Evolutionary conservation across 768 basidiomycete species (phyloP).

Genomic region (Boletus rubroflammeus): DNA sequence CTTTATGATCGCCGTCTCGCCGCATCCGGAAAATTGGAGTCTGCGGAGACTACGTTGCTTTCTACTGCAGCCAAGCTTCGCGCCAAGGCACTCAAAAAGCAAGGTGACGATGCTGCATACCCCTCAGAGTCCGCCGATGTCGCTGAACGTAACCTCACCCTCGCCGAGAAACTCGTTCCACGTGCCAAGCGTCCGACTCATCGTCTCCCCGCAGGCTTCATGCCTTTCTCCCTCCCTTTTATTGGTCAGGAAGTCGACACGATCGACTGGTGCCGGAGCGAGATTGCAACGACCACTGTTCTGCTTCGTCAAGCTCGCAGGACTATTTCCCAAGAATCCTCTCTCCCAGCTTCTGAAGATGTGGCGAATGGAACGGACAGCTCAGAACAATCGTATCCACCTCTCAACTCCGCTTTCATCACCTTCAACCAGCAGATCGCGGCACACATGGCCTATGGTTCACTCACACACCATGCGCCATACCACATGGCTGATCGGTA

Average conservation of each 20-base stretch:
- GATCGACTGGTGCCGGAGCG: constrained; percentile 82
- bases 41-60: constrained; percentile 76
- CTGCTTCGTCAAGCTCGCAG: constrained; percentile 51
- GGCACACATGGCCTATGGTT: constrained; percentile 82
- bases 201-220: constrained; percentile 52
- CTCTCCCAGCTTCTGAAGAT: constrained; percentile 23
- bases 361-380: constrained; percentile 7
- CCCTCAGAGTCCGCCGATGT: constrained; percentile 21
- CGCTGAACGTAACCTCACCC: constrained; percentile 29
- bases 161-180: constrained; percentile 60
- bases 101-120: constrained; percentile 24
- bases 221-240: constrained; percentile 58
- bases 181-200: constrained; percentile 73
- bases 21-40: constrained; percentile 79
- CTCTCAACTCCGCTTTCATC: constrained; percentile 74
- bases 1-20: constrained; percentile 71
- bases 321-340: constrained; percentile 17
- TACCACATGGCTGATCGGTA: constrained; percentile 76
- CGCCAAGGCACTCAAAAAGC: constrained; percentile 49
- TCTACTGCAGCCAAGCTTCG: constrained; percentile 73
- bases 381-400: constrained; percentile 45
- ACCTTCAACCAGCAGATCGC: constrained; percentile 91
- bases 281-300: constrained; percentile 57
- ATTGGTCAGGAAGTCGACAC: constrained; percentile 88
- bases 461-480: constrained; percentile 74